Evolutionary conservation across 2,329 filamentous ascomycete genomes (phyloP), one percentile per base, ranked within the genome.

Genomic region (Monosporascus sp.): DNA sequence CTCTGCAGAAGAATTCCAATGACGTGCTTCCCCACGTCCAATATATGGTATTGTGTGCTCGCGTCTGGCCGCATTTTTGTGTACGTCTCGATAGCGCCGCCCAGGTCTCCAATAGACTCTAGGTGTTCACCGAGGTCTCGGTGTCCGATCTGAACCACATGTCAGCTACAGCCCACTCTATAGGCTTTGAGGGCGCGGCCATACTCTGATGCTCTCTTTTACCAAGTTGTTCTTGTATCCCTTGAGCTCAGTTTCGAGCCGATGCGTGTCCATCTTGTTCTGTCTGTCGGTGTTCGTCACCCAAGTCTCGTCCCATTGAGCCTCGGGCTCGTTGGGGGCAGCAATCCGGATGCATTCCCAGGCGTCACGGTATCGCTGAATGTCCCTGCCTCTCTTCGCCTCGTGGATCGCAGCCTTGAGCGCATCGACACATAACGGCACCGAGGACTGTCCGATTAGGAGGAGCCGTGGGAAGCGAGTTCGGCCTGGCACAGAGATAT

Each of bases 221-320:
- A 99, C 91, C 44, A 97, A 74, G 64, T 97, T 99, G 68, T 97
- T 96, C 73, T 94, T 96, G 72, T 97, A 97, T 1, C 87, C 87
- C 70, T 91, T 92, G 20, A 99, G 77, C 70, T 97, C 91, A 17
- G 81, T 76, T 67, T 97, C 91, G 52, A 97, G 77, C n/a, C 88
- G 82, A 52, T 84, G 78, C 1, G 86, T 86, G 69, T 96, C 88
- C 2, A 75, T 73, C 60, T 82, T 82, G 63, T 92, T 89, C 50
- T 80, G 74, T 57, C 82, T 82, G 22, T 85, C 82, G 38, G 81
- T 87, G 54, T 74, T 77, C 7, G 87, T 80, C n/a, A 87, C 79
- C 93, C 93, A 97, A n/a, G 75, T 74, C 22, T 78, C 74, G 64
- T 97, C 91, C 52, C 78, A 75, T 2, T 71, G 66, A 2, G 87